Evolutionary conservation across 2,329 filamentous ascomycete genomes (phyloP).

Genomic region (Cladosporium sphaerospermum): DNA sequence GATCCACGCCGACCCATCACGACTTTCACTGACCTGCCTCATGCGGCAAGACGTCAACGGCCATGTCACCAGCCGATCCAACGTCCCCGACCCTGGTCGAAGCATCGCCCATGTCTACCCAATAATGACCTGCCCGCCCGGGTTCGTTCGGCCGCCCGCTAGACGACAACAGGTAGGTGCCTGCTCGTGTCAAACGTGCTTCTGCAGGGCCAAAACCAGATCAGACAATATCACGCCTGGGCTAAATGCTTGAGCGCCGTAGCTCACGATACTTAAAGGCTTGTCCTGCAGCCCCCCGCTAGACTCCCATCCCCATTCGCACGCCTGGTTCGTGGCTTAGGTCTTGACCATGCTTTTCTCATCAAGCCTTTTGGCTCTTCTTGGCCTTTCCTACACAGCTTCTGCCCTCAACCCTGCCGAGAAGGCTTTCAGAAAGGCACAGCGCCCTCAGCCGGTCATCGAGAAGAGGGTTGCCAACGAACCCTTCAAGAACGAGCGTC

Average conservation of each 20-base stretch:
- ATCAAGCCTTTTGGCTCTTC: conserved; percentile 8
- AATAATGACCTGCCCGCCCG: conserved; percentile 5
- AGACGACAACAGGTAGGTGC: conserved; percentile 9
- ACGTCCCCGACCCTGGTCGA: background rate
- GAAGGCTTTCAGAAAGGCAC: conserved; percentile 9
- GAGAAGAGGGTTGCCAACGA: conserved; percentile 10
- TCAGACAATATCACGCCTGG: conserved; percentile 2
- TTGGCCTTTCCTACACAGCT: conserved; percentile 6
- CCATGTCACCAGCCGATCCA: background rate
- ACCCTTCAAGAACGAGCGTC: conserved; percentile 1
- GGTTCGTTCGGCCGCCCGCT: background rate
- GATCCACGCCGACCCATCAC: too few species aligned
- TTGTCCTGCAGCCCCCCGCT: conserved; percentile 3
- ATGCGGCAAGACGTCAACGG: background rate
- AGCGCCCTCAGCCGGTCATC: conserved; percentile 10
- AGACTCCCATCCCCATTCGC: background rate
- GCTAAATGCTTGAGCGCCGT: background rate
- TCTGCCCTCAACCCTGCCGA: conserved; percentile 9
- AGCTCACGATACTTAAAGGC: conserved; percentile 7
- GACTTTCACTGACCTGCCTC: conserved; percentile 5
- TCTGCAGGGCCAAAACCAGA: background rate
- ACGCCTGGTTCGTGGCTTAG: background rate
- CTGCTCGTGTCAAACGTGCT: conserved; percentile 1
- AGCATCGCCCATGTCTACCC: background rate
- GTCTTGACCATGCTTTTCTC: conserved; percentile 10